A percentile compares a stretch with the other conserved stretches of the same genome.
Conservation (phyloP, 78 protist species). For the Parvularia atlantis region DNA sequence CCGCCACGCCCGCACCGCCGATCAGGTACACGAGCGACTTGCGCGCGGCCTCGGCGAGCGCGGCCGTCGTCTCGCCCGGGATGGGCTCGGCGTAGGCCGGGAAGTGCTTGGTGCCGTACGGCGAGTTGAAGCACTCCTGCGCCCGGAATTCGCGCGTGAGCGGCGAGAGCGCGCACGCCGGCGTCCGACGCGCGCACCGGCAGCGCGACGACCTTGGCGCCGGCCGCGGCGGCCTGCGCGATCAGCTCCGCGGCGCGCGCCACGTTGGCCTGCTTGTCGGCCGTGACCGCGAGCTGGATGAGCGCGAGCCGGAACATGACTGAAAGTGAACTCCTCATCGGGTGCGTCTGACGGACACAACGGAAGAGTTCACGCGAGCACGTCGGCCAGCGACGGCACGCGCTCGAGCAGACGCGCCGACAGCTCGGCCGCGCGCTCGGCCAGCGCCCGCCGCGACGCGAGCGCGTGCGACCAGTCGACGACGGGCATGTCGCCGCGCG, state of each 20-base stretch:
- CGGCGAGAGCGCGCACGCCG: neutral
- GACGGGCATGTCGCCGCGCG: too few species aligned
- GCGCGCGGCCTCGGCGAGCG: constrained; percentile 36
- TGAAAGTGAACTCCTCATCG: too few species aligned
- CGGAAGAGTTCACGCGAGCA: too few species aligned
- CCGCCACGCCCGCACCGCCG: neutral
- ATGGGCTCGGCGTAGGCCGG: constrained; percentile 70
- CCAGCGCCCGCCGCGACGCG: too few species aligned
- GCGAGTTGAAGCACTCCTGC: constrained; percentile 79
- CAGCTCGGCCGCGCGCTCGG: too few species aligned
- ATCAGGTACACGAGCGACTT: neutral
- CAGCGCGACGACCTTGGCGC: constrained; percentile 78
- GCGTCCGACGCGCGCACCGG: constrained; percentile 37
- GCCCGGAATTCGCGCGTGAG: neutral
- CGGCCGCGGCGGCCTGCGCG: constrained; percentile 54
- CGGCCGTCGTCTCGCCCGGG: constrained; percentile 26
- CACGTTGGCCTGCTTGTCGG: constrained; percentile 59
- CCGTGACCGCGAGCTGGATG: constrained; percentile 52
- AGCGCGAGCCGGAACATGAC: constrained; percentile 67
- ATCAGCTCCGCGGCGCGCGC: constrained; percentile 52
- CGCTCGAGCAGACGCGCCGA: too few species aligned
- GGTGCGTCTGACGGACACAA: too few species aligned
- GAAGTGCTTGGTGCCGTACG: constrained; percentile 69
- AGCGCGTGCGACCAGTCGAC: too few species aligned
- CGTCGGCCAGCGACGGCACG: too few species aligned